Conservation (phyloP, 345 rosid genomes). For the Geranium brycei region DNA sequence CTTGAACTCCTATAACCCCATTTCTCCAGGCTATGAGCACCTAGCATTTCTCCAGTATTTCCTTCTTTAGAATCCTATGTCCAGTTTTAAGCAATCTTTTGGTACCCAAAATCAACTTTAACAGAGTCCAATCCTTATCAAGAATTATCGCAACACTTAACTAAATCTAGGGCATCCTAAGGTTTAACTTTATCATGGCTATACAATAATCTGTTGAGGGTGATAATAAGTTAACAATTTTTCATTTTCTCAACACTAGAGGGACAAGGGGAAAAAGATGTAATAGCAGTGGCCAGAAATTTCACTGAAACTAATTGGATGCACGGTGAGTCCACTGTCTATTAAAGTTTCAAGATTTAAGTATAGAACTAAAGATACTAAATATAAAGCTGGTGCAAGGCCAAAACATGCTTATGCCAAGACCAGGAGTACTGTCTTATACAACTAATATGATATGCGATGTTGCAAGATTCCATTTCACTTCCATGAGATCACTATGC, state of each 20-base stretch:
- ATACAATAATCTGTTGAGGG: too few species aligned
- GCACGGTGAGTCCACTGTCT: neutral
- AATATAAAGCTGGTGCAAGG: neutral
- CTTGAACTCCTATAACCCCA: too few species aligned
- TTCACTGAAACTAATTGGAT: neutral
- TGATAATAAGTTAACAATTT: neutral
- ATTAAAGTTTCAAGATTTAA: neutral
- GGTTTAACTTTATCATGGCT: too few species aligned
- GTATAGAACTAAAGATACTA: neutral
- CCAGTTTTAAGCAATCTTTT: too few species aligned
- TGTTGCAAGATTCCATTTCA: neutral
- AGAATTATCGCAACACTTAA: too few species aligned
- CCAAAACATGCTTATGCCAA: neutral
- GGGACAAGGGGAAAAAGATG: neutral
- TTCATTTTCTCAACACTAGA: neutral
- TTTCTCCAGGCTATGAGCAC: too few species aligned
- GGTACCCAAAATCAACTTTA: too few species aligned
- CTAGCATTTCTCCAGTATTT: too few species aligned
- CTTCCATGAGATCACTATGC: neutral
- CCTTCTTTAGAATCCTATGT: too few species aligned
- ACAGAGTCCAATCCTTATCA: too few species aligned
- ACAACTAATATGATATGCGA: neutral
- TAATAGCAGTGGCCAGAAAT: neutral
- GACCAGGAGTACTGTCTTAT: neutral
- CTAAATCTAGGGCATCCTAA: too few species aligned